Evolutionary conservation across 768 basidiomycete genomes (phyloP).

Genomic region (Russula emetica): DNA sequence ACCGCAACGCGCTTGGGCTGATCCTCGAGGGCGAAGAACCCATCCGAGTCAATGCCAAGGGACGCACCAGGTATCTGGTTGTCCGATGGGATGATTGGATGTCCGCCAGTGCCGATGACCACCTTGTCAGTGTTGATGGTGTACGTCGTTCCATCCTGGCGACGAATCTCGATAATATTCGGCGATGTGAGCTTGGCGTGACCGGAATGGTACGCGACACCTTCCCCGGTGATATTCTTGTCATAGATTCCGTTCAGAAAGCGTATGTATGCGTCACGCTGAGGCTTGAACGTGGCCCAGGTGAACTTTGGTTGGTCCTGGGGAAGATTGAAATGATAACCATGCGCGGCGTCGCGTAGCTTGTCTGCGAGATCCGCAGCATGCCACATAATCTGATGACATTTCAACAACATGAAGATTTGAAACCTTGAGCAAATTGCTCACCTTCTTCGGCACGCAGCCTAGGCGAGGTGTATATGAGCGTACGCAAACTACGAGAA

Average conservation of each 20-base stretch:
- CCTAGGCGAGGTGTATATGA: conserved; percentile 37
- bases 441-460: conserved; percentile 95
- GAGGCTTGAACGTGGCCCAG: conserved; percentile 88
- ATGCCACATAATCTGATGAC: conserved; percentile 90
- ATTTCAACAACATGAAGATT: not conserved
- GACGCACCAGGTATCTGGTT: conserved; percentile 83
- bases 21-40: conserved; percentile 87
- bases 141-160: conserved; percentile 64
- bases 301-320: conserved; percentile 56
- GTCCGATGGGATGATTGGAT: conserved; percentile 74
- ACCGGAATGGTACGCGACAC: conserved; percentile 83
- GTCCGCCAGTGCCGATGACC: conserved; percentile 81
- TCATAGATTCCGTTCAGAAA: conserved; percentile 89
- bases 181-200: conserved; percentile 66
- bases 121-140: conserved; percentile 72
- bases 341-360: conserved; percentile 65
- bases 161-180: conserved; percentile 68
- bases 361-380: conserved; percentile 88
- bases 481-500: not conserved
- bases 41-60: conserved; percentile 89
- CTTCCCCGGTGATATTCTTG: conserved; percentile 79
- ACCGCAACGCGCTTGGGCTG: conserved; percentile 93
- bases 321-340: conserved; percentile 58
- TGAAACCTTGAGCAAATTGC: conserved; percentile 17
- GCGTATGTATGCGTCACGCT: conserved; percentile 93